Evolutionary conservation across 805 yeast genomes (phyloP).

Genomic region (Starmera pachycereana): DNA sequence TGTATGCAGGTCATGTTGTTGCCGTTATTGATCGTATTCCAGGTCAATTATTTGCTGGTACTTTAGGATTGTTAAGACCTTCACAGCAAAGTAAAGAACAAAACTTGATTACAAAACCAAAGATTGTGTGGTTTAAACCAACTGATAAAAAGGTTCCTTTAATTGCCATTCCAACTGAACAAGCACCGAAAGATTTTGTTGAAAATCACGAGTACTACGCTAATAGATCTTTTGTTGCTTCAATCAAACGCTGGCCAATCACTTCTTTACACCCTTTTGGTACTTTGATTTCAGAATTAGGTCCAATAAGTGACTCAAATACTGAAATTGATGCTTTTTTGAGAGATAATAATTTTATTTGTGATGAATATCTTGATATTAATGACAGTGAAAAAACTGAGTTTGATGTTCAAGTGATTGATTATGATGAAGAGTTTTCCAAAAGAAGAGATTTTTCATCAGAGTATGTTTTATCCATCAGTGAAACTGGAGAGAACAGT

Average conservation of each 20-base stretch:
- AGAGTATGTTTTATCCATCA: slow-evolving; percentile 56
- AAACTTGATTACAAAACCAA: slow-evolving; percentile 47
- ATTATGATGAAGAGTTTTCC: slow-evolving; percentile 16
- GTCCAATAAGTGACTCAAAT: slow-evolving; percentile 62
- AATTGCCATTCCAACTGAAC: slow-evolving; percentile 97
- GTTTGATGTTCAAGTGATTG: slow-evolving; percentile 23
- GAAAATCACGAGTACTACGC: slow-evolving; percentile 82
- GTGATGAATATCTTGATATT: slow-evolving; percentile 64
- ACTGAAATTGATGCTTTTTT: slow-evolving; percentile 84
- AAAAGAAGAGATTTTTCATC: slow-evolving; percentile 42
- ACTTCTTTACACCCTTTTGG: slow-evolving; percentile 98
- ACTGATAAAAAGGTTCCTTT: slow-evolving; percentile 96
- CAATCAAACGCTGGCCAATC: slow-evolving; percentile 98
- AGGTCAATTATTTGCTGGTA: slow-evolving; percentile 92
- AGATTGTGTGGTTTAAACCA: slow-evolving; percentile 98
- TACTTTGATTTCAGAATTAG: slow-evolving; percentile 78
- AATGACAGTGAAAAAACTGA: slow-evolving; percentile 18
- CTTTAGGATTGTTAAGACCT: slow-evolving; percentile 87
- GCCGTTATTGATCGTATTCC: slow-evolving; percentile 97
- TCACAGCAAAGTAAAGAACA: slow-evolving; percentile 83
- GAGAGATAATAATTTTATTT: slow-evolving; percentile 75
- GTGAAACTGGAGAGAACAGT: slow-evolving; percentile 45
- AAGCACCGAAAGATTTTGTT: slow-evolving; percentile 92
- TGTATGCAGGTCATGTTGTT: slow-evolving; percentile 96
- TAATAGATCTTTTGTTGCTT: slow-evolving; percentile 80